Base-by-base conservation (phyloP, 306 rosid genomes). In the Sophora flavescens region DNA sequence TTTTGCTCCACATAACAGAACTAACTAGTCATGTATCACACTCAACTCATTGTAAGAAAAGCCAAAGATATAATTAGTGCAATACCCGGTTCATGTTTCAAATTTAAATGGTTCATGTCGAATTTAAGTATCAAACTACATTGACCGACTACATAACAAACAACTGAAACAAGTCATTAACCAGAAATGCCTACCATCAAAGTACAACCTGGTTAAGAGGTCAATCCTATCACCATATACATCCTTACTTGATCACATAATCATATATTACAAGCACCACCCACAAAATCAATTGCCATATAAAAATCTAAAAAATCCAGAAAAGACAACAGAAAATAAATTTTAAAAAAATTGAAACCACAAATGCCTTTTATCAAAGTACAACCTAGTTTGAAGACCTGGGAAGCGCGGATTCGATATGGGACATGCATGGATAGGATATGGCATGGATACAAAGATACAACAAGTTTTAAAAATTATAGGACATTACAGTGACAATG, bases 101-200 rank as follows among this genome's bases (percentile, higher is more conserved):
- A 57, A 58, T 48, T 78, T 28, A 64, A 52, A 65, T 48, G 30
- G 74, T 26, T 74, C 71, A 62, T n/a, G 35, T 18, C 4, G 38
- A 67, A 51, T 13, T 33, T 15, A 39, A 54, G 38, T 17, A 76
- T 71, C 72, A 70, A 63, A 68, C 57, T n/a, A 81, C 58, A 63
- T 11, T 57, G 39, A 59, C 76, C 77, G 33, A 68, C 13, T n/a
- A 61, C 69, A 56, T 35, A 76, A 14, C 74, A 81, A 51, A 65
- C 22, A 22, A 22, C 22, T 22, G 22, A 22, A 22, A 22, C 71
- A 18, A 64, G 48, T 64, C 78, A 72, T 45, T 73, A 16, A 30
- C 48, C 58, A 63, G 6, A 39, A 61, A 39, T 62, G 54, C 30
- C 5, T 42, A 16, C 47, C 4, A 12, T 14, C 64, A 51, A 63